Conservation (phyloP, 345 rosid genomes). For the Salix brachista region DNA sequence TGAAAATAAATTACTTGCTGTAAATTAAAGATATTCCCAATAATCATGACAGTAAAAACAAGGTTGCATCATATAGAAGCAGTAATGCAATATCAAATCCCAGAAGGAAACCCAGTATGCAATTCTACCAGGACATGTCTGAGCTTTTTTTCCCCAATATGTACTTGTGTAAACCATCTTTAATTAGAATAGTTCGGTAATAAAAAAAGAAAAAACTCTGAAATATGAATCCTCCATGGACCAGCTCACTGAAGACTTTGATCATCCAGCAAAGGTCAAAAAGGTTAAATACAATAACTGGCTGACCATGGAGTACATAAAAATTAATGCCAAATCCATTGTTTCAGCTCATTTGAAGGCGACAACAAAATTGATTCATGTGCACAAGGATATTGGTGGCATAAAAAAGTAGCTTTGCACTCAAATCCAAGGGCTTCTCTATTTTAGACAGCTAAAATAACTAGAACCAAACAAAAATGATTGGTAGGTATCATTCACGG, state of each 20-base stretch:
- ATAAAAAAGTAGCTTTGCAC: not conserved
- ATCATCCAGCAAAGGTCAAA: not conserved
- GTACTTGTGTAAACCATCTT: not conserved
- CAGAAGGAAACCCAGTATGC: not conserved
- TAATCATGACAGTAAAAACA: conserved; percentile 2
- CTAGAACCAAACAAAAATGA: not conserved
- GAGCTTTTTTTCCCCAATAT: not conserved
- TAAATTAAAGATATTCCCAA: not conserved
- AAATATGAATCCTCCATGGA: not conserved
- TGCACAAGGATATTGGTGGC: conserved; percentile 3
- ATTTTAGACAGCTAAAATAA: conserved; percentile 4
- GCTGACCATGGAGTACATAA: not conserved
- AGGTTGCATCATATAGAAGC: not conserved
- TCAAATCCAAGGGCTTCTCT: conserved; percentile 8
- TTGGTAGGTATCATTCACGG: not conserved
- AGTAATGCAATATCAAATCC: not conserved
- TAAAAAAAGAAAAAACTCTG: not conserved
- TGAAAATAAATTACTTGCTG: conserved; percentile 29
- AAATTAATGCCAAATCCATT: conserved; percentile 8
- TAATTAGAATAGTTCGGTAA: not conserved
- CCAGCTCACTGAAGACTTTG: not conserved
- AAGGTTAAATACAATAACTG: not conserved
- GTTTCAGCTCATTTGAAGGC: conserved; percentile 5
- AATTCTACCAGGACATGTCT: not conserved
- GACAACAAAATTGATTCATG: conserved; percentile 1